A percentile compares a stretch with the other conserved stretches of the same genome.
phyloP scores from a whole-genome alignment of 805 yeast genomes.

The Pichia nakasei region DNA sequence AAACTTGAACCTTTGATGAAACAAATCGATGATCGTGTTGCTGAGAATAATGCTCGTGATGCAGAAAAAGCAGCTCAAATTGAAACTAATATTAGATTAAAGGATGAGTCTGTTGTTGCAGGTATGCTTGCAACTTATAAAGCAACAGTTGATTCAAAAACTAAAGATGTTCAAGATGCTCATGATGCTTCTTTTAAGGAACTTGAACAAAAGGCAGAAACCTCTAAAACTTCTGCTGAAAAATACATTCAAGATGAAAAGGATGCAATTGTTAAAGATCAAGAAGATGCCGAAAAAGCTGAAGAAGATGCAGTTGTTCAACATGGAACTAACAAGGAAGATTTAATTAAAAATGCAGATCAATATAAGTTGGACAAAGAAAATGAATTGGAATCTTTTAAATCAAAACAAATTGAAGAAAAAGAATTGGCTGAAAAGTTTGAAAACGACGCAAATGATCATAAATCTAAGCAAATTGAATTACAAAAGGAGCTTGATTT shows the following conservation, averaged over 20 bases:
- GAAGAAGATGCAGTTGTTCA: conserved; percentile 39
- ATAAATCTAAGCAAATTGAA: conserved; percentile 31
- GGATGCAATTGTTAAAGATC: conserved; percentile 37
- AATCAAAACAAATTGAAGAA: conserved; percentile 25
- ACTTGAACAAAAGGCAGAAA: conserved; percentile 18
- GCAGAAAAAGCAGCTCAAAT: conserved; percentile 23
- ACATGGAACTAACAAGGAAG: conserved; percentile 37
- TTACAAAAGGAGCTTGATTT: conserved; percentile 29
- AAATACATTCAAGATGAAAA: conserved; percentile 34
- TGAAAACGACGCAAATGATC: conserved; percentile 33
- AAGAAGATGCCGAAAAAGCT: conserved; percentile 34
- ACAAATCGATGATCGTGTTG: conserved; percentile 42
- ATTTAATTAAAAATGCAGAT: conserved; percentile 34
- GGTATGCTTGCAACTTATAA: conserved; percentile 32
- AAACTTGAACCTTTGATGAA: conserved; percentile 48
- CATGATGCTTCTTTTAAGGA: conserved; percentile 19
- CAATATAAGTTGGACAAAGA: conserved; percentile 31
- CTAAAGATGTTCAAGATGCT: conserved; percentile 20
- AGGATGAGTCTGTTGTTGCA: conserved; percentile 24
- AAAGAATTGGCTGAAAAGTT: conserved; percentile 27
- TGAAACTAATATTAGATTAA: conserved; percentile 21
- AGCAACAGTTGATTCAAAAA: conserved; percentile 34
- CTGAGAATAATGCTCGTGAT: conserved; percentile 26
- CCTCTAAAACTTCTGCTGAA: conserved; percentile 26
- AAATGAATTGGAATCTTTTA: conserved; percentile 22